phyloP scores from a whole-genome alignment of 2,329 filamentous ascomycete species.

The Calonectria naviculata region DNA sequence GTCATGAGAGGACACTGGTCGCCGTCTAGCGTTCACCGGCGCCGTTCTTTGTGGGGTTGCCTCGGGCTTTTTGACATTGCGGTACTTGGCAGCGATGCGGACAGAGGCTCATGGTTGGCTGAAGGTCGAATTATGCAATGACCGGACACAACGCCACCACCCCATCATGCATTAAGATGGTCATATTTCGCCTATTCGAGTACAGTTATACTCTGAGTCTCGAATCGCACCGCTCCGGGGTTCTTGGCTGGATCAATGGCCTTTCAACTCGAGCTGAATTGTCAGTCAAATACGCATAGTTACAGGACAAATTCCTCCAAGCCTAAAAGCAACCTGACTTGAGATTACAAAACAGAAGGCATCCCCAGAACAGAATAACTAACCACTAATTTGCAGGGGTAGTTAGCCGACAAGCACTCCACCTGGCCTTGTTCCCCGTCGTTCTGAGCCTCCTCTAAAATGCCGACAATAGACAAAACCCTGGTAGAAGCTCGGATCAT shows the following conservation, averaged over 20 bases:
- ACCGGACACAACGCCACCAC: neutral
- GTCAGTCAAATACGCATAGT: neutral
- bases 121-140: neutral
- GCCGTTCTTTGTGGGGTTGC: conserved; percentile 4
- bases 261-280: neutral
- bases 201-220: neutral
- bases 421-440: neutral
- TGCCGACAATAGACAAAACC: neutral
- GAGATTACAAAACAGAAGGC: neutral
- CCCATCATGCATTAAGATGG: neutral
- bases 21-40: conserved; percentile 10
- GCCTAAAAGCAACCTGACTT: neutral
- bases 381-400: conserved; percentile 10
- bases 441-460: conserved; percentile 5
- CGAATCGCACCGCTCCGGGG: neutral
- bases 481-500: conserved; percentile 7
- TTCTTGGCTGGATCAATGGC: neutral
- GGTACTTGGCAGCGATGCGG: neutral
- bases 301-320: neutral
- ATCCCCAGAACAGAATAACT: neutral
- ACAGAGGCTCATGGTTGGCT: neutral
- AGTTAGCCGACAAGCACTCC: neutral
- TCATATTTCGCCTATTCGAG: neutral
- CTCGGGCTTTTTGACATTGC: neutral
- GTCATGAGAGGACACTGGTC: neutral